Evolutionary conservation across 176 grass and related monocot genomes (phyloP).

Genomic region (Cenchrus americanus): DNA sequence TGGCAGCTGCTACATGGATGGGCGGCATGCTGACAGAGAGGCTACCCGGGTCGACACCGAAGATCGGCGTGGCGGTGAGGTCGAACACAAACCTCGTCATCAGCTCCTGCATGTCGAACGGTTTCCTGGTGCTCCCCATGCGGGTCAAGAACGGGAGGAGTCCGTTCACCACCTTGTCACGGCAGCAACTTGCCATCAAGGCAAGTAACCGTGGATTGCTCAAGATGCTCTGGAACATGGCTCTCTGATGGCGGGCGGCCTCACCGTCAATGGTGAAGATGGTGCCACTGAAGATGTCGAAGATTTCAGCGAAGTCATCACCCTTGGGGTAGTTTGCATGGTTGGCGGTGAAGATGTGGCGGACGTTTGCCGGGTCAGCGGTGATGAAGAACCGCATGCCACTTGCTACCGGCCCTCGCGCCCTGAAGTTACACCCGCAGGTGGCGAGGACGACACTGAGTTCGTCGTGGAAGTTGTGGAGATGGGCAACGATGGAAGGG

Average conservation of each 20-base stretch:
- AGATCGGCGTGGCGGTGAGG: conserved; percentile 25
- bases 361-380: conserved; percentile 37
- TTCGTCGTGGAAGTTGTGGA: background rate
- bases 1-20: conserved; percentile 9
- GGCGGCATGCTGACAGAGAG: conserved; percentile 39
- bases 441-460: background rate
- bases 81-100: conserved; percentile 44
- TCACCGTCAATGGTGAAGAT: conserved; percentile 44
- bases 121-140: background rate
- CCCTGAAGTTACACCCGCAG: background rate
- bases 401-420: background rate
- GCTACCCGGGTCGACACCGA: conserved; percentile 43
- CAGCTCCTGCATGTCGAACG: conserved; percentile 49
- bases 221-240: background rate
- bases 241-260: conserved; percentile 20
- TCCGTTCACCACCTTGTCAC: background rate
- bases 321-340: conserved; percentile 48
- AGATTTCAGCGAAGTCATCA: conserved; percentile 29
- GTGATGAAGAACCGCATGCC: background rate
- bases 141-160: background rate
- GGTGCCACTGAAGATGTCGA: conserved; percentile 36
- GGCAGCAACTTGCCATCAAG: background rate
- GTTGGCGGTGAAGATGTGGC: conserved; percentile 45
- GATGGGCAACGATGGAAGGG: background rate
- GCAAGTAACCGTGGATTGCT: background rate